Evolutionary conservation across 441 rosid species (phyloP).

Genomic region (Hura crepitans): DNA sequence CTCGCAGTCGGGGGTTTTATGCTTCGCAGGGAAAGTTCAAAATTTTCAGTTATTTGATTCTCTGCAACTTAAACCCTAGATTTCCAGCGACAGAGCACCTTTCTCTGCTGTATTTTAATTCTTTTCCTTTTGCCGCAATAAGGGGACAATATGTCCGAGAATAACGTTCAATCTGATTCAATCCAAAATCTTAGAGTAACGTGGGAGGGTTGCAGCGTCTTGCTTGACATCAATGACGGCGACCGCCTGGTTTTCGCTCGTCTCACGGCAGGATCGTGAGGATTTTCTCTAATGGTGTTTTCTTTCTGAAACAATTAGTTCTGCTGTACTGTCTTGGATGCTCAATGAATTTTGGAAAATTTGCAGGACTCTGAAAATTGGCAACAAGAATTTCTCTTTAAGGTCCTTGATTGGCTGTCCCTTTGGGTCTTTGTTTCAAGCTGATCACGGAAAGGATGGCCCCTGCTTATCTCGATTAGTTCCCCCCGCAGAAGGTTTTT

Average conservation of each 20-base stretch:
- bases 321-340: background rate
- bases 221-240: slow-evolving; percentile 90
- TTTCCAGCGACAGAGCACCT: background rate
- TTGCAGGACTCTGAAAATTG: slow-evolving; percentile 61
- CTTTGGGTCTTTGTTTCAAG: slow-evolving; percentile 74
- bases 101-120: background rate
- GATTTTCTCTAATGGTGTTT: background rate
- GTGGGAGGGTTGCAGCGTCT: slow-evolving; percentile 83
- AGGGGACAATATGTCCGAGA: slow-evolving; percentile 14
- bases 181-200: slow-evolving; percentile 51
- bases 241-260: slow-evolving; percentile 88
- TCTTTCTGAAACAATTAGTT: background rate
- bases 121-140: background rate
- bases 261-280: slow-evolving; percentile 70
- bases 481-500: slow-evolving; percentile 47
- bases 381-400: slow-evolving; percentile 54
- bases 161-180: background rate
- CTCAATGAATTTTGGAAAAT: background rate
- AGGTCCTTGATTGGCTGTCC: slow-evolving; percentile 74
- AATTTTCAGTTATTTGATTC: background rate
- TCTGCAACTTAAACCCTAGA: slow-evolving; percentile 12
- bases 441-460: slow-evolving; percentile 58
- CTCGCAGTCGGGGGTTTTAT: background rate
- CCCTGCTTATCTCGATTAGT: slow-evolving; percentile 47
- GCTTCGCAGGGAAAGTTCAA: background rate